Evolutionary conservation across 345 rosid species (phyloP).

Genomic region (Hevea brasiliensis): DNA sequence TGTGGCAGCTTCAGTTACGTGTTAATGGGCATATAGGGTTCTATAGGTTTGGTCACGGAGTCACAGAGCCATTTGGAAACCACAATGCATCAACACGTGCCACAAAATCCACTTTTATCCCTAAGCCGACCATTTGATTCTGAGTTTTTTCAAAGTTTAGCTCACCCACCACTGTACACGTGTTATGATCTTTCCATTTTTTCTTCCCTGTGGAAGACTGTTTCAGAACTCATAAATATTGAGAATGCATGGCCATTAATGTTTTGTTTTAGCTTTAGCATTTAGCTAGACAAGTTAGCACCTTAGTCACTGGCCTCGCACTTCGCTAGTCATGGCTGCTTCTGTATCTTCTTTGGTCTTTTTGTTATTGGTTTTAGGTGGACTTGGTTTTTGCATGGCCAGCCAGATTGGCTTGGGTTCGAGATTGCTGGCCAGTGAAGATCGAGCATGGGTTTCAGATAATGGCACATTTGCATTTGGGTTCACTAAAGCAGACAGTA

Average conservation of each 20-base stretch:
- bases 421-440: constrained; percentile 49
- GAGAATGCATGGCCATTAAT: neutral
- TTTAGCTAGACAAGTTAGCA: constrained; percentile 7
- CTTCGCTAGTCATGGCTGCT: constrained; percentile 19
- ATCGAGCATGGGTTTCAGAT: constrained; percentile 59
- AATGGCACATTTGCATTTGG: constrained; percentile 81
- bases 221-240: no score
- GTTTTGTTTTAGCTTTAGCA: constrained; percentile 7
- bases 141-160: constrained; percentile 55
- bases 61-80: neutral
- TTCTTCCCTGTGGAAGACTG: constrained; percentile 10
- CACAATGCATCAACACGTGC: constrained; percentile 19
- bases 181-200: constrained; percentile 19
- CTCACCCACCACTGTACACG: constrained; percentile 60
- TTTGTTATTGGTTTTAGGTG: constrained; percentile 17
- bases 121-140: constrained; percentile 45
- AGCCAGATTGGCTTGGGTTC: constrained; percentile 55
- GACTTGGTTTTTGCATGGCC: constrained; percentile 32
- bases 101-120: constrained; percentile 1
- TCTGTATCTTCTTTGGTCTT: constrained; percentile 12
- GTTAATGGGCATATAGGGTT: constrained; percentile 3
- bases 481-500: constrained; percentile 41
- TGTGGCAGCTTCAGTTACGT: neutral
- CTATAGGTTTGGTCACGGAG: neutral
- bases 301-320: neutral